These are phyloP conservation scores for Podospora fimiseda DNA, from an alignment of 495 filamentous ascomycete genomes.

Conservation along the genomic window DNA sequence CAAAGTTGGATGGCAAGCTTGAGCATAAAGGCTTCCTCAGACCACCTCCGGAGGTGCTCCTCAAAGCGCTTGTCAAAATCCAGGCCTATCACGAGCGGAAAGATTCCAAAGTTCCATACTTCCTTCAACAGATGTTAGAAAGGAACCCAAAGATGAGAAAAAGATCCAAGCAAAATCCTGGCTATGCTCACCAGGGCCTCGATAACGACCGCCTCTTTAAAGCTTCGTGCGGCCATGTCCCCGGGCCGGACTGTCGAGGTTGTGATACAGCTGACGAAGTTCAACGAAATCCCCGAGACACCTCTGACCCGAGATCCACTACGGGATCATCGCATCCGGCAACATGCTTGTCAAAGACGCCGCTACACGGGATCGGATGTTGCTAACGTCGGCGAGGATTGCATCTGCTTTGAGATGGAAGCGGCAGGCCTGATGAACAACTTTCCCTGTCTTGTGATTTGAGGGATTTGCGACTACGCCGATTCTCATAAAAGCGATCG, in stretches of 20 bases:
- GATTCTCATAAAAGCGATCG: slow-evolving; percentile 35
- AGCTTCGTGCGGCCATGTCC: too few species aligned
- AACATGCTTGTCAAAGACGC: background rate
- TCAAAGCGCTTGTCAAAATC: background rate
- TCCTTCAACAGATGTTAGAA: too few species aligned
- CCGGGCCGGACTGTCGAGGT: too few species aligned
- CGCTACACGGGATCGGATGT: background rate
- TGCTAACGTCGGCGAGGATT: background rate
- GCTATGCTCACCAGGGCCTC: too few species aligned
- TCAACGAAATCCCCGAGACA: too few species aligned
- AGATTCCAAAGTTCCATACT: too few species aligned
- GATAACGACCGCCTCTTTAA: too few species aligned
- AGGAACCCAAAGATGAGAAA: too few species aligned
- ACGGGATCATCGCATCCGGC: background rate
- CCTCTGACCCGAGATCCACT: background rate
- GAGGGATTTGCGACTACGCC: slow-evolving; percentile 37
- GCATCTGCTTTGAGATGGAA: slow-evolving; percentile 27
- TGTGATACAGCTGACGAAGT: too few species aligned
- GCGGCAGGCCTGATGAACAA: slow-evolving; percentile 16
- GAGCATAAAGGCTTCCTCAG: background rate
- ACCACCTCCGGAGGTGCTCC: background rate
- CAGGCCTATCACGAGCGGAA: too few species aligned
- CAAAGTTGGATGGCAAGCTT: background rate
- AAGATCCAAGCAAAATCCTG: too few species aligned
- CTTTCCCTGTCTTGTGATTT: slow-evolving; percentile 29